Conservation (phyloP, 2,329 filamentous ascomycete genomes). For the Penicillium sp. region DNA sequence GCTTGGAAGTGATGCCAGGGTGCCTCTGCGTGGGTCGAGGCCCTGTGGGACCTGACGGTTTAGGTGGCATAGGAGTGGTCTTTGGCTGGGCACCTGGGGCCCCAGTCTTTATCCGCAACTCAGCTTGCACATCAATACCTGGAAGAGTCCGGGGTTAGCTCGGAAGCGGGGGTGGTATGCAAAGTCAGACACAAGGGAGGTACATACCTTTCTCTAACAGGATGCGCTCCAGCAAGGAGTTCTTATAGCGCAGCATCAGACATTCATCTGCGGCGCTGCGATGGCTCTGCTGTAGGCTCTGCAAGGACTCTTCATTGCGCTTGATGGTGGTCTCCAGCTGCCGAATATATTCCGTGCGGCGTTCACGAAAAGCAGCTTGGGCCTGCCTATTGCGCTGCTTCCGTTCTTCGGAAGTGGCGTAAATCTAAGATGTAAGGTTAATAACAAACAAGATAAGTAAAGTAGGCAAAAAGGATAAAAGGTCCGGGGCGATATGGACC, state of each 20-base stretch:
- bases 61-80: slow-evolving; percentile 65
- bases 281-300: slow-evolving; percentile 90
- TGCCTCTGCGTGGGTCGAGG: slow-evolving; percentile 71
- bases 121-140: slow-evolving; percentile 97
- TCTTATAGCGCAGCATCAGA: slow-evolving; percentile 97
- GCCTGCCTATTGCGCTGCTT: slow-evolving; percentile 97
- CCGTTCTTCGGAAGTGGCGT: slow-evolving; percentile 96
- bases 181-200: neutral
- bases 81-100: slow-evolving; percentile 71
- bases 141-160: slow-evolving; percentile 5
- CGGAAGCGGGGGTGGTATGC: neutral
- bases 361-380: slow-evolving; percentile 94
- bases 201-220: slow-evolving; percentile 84
- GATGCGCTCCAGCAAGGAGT: slow-evolving; percentile 91
- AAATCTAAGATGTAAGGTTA: slow-evolving; percentile 64
- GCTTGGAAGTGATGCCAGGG: slow-evolving; percentile 72
- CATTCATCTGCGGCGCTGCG: slow-evolving; percentile 94
- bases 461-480: neutral
- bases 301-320: slow-evolving; percentile 90
- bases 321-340: slow-evolving; percentile 97
- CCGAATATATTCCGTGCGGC: slow-evolving; percentile 98
- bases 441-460: neutral
- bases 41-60: slow-evolving; percentile 77
- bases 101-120: slow-evolving; percentile 87
- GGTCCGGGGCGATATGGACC: neutral